phyloP scores from a whole-genome alignment of 441 rosid genomes.

The Pelargonium citronellum region DNA sequence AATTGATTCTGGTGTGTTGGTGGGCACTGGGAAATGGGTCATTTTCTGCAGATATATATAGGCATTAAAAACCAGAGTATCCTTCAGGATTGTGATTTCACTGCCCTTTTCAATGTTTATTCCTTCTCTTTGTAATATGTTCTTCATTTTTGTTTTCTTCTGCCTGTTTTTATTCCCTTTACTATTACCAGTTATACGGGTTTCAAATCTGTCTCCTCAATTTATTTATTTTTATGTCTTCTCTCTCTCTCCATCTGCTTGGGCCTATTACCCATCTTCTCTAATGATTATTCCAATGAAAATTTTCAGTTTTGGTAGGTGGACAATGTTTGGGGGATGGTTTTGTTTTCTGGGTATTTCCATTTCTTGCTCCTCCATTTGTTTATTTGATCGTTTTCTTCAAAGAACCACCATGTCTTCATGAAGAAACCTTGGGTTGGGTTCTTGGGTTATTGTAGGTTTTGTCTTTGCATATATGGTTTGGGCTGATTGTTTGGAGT shows the following conservation, averaged over 20 bases:
- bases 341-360: constrained; percentile 56
- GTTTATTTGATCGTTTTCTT: constrained; percentile 20
- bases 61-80: constrained; percentile 11
- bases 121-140: constrained; percentile 65
- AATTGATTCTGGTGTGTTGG: background rate
- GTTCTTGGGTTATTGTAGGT: constrained; percentile 26
- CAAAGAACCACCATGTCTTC: constrained; percentile 23
- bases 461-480: constrained; percentile 31
- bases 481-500: constrained; percentile 24
- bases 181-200: constrained; percentile 25
- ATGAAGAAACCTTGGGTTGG: constrained; percentile 20
- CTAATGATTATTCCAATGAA: constrained; percentile 22
- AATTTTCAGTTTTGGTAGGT: constrained; percentile 33
- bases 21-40: background rate
- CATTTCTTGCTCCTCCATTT: constrained; percentile 26
- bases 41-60: background rate
- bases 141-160: constrained; percentile 47
- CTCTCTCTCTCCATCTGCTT: constrained; percentile 52
- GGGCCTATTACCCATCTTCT: constrained; percentile 34
- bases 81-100: constrained; percentile 58
- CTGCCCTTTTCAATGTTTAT: constrained; percentile 89
- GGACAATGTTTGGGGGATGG: constrained; percentile 41
- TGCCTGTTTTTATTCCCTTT: constrained; percentile 31
- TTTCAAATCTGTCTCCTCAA: constrained; percentile 24
- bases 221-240: constrained; percentile 19